These are phyloP conservation scores for Phlebiopsis gigantea DNA, from an alignment of 768 basidiomycete genomes.

Conservation along the genomic window DNA sequence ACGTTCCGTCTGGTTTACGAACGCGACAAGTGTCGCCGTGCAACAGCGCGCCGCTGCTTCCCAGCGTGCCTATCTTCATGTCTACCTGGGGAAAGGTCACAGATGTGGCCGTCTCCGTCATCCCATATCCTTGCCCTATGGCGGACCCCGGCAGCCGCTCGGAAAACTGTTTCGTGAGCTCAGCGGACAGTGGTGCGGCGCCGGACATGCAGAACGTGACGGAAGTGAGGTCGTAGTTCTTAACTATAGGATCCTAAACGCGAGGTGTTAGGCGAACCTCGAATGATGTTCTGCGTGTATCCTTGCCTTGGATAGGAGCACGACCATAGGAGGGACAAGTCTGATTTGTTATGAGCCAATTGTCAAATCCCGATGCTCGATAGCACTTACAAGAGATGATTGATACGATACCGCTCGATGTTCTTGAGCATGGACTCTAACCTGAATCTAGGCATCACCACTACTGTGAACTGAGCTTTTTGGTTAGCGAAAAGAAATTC, in stretches of 20 bases:
- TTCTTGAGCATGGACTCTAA: conserved; percentile 28
- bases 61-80: conserved; percentile 18
- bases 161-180: conserved; percentile 41
- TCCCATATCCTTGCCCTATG: conserved; percentile 60
- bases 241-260: conserved; percentile 33
- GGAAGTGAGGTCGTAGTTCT: conserved; percentile 36
- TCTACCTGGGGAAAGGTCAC: conserved; percentile 27
- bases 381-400: conserved; percentile 25
- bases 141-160: conserved; percentile 42
- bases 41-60: conserved; percentile 36
- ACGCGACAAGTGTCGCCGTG: conserved; percentile 41
- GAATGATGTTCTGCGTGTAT: conserved; percentile 25
- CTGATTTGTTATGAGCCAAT: conserved; percentile 16
- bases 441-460: conserved; percentile 30
- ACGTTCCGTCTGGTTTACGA: conserved; percentile 40
- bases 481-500: background rate
- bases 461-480: conserved; percentile 24
- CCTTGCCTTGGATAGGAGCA: conserved; percentile 30
- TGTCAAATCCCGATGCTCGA: no score
- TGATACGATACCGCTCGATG: conserved; percentile 30
- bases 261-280: background rate
- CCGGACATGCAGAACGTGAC: conserved; percentile 35
- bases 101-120: conserved; percentile 34
- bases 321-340: conserved; percentile 31
- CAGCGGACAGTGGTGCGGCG: conserved; percentile 53